Conservation (phyloP, 2,329 filamentous ascomycete species). For the Penicillium sp. region DNA sequence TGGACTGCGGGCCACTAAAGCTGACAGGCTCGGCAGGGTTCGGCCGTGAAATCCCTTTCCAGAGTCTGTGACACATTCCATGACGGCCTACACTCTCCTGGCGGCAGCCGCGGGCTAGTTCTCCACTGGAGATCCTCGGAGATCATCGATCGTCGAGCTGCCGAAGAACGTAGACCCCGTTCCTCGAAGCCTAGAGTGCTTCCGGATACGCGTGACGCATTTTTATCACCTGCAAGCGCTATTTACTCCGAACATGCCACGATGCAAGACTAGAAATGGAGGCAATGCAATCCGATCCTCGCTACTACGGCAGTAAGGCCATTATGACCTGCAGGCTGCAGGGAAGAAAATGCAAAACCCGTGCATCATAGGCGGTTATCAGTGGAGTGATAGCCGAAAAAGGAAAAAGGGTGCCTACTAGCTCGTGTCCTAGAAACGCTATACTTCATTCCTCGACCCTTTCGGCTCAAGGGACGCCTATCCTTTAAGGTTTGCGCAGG, state of each 20-base stretch:
- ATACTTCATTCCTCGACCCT: slow-evolving; percentile 15
- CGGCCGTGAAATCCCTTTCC: slow-evolving; percentile 14
- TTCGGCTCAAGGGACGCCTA: not conserved
- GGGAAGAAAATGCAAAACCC: slow-evolving; percentile 19
- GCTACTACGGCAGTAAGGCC: slow-evolving; percentile 9
- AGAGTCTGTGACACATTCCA: slow-evolving; percentile 26
- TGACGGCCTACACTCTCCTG: slow-evolving; percentile 10
- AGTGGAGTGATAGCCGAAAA: slow-evolving; percentile 16
- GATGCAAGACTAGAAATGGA: not conserved
- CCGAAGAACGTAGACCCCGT: not conserved
- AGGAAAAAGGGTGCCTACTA: slow-evolving; percentile 17
- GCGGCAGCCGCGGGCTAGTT: slow-evolving; percentile 13
- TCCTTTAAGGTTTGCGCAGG: not conserved
- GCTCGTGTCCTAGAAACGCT: slow-evolving; percentile 17
- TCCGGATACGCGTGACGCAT: slow-evolving; percentile 1
- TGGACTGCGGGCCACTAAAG: slow-evolving; percentile 13
- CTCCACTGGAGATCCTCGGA: not conserved
- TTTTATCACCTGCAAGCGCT: not conserved
- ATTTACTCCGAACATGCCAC: not conserved
- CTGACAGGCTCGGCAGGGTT: slow-evolving; percentile 18
- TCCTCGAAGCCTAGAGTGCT: not conserved
- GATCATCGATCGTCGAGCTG: slow-evolving; percentile 3
- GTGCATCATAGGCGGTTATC: slow-evolving; percentile 16
- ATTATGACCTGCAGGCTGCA: slow-evolving; percentile 21
- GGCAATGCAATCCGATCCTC: not conserved